Base-by-base conservation (phyloP, 768 basidiomycete genomes). In the Rhodotorula taiwanensis region DNA sequence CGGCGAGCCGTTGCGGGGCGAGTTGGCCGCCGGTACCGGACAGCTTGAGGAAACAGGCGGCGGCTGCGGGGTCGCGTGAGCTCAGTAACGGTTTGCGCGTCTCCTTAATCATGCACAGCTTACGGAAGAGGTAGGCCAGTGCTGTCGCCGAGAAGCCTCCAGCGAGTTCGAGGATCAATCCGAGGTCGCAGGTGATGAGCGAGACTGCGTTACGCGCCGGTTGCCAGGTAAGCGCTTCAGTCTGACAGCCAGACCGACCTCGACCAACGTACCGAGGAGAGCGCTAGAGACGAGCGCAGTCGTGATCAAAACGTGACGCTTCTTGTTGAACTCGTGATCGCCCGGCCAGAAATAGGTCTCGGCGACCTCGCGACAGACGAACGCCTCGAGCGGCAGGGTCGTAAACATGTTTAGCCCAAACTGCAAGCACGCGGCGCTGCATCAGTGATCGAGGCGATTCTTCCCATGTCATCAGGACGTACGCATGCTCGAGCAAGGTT, bases 121-220 rank as follows among this genome's bases (percentile, higher is more conserved):
- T 27, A 75, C 72, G 66, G 55, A 91, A 91, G 67, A 97, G 91
- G 78, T 86, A 97, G 6, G 94, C 94, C 15, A 97, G 81, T 0
- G 90, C 84, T 0, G 91, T 76, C 2, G 78, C 78, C 20, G 75
- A 76, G 62, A 70, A 69, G 3, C 94, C 94, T n/a, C 95, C 95
- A 0, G 92, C 93, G 48, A 99, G 87, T 78, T 99, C 95, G 43
- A 99, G 85, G 78, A 94, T 95, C 49, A 97, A 86, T n/a, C 95
- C 95, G 20, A 99, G 82, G 75, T 99, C 94, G 74, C 92, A 95
- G 2, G 94, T 97, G 60, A 92, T 80, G 58, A 97, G 80, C 8
- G 94, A 84, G 62, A 95, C 92, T 93, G 73, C 31, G 49, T 18
- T 23, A 45, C 11, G 52, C 47, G 57, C 52, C n/a, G 27, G 6